Evolutionary conservation across 768 basidiomycete genomes (phyloP).

Genomic region (Tricholoma terreum): DNA sequence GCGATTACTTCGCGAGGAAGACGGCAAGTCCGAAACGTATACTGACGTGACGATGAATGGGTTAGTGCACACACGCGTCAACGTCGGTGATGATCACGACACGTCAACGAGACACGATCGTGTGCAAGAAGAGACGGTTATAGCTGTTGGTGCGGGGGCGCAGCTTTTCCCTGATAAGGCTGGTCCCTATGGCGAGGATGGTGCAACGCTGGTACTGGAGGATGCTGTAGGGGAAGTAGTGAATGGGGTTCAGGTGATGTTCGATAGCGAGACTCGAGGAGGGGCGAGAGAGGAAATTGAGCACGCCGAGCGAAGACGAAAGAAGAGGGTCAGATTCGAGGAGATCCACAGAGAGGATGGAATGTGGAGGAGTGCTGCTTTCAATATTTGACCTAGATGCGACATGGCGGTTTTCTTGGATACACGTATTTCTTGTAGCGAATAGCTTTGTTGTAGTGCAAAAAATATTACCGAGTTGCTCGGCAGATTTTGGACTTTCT

Average conservation of each 20-base stretch:
- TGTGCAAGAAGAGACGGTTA: constrained; percentile 19
- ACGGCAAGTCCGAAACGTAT: not conserved
- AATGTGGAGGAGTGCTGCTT: constrained; percentile 34
- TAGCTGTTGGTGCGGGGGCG: constrained; percentile 35
- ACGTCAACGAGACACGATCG: not conserved
- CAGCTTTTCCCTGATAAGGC: constrained; percentile 35
- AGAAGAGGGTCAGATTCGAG: constrained; percentile 12
- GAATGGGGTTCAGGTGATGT: constrained; percentile 6
- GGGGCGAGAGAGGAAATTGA: constrained; percentile 17
- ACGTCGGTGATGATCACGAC: not conserved
- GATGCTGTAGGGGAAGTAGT: constrained; percentile 15
- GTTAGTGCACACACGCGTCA: not conserved
- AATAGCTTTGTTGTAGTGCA: no score
- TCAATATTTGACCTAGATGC: constrained; percentile 23
- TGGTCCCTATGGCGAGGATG: constrained; percentile 26
- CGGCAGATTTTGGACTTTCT: no score
- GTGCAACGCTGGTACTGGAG: constrained; percentile 19
- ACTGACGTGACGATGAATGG: not conserved
- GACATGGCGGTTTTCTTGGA: no score
- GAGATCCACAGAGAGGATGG: constrained; percentile 17
- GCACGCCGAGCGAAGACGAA: constrained; percentile 24
- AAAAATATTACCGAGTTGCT: no score
- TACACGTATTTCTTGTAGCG: no score
- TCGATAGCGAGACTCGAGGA: not conserved
- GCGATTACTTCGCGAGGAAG: not conserved